Conservation (phyloP, 208 protist genomes). For the Leishmania amazonensis region DNA sequence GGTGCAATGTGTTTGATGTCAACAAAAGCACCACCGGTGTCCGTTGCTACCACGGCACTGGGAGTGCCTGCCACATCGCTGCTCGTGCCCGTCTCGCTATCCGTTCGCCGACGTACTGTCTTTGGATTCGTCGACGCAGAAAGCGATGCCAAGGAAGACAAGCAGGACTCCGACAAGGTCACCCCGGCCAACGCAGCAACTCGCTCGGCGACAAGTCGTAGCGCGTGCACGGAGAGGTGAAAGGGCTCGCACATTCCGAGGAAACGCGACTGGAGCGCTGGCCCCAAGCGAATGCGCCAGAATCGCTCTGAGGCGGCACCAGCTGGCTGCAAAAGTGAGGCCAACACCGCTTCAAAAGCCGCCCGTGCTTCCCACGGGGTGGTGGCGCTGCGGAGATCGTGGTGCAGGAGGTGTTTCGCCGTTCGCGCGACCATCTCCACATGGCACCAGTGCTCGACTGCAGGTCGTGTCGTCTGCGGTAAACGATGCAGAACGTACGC, state of each 20-base stretch:
- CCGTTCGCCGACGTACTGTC: neutral
- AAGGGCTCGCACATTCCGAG: conserved; percentile 59
- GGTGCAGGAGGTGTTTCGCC: conserved; percentile 55
- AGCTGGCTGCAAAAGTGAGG: conserved; percentile 53
- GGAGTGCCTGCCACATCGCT: neutral
- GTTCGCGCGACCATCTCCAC: conserved; percentile 79
- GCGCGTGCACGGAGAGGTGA: conserved; percentile 43
- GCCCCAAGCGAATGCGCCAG: conserved; percentile 74
- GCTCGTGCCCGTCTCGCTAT: neutral
- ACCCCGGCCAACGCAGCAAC: conserved; percentile 56
- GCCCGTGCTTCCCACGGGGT: conserved; percentile 31
- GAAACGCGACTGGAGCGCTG: conserved; percentile 46
- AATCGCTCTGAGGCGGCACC: conserved; percentile 52
- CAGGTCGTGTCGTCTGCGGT: conserved; percentile 38
- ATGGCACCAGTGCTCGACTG: conserved; percentile 66
- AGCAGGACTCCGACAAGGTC: conserved; percentile 40
- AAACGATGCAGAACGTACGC: conserved; percentile 84
- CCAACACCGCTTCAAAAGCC: conserved; percentile 45
- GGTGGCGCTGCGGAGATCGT: conserved; percentile 49
- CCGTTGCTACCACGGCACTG: neutral
- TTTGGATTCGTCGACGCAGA: neutral
- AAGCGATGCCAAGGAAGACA: conserved; percentile 31
- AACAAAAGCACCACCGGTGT: conserved; percentile 21
- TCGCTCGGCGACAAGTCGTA: conserved; percentile 59
- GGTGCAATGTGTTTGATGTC: conserved; percentile 27